Conservation (phyloP, 1,284 basidiomycete genomes). For the Moniliophthora roreri region DNA sequence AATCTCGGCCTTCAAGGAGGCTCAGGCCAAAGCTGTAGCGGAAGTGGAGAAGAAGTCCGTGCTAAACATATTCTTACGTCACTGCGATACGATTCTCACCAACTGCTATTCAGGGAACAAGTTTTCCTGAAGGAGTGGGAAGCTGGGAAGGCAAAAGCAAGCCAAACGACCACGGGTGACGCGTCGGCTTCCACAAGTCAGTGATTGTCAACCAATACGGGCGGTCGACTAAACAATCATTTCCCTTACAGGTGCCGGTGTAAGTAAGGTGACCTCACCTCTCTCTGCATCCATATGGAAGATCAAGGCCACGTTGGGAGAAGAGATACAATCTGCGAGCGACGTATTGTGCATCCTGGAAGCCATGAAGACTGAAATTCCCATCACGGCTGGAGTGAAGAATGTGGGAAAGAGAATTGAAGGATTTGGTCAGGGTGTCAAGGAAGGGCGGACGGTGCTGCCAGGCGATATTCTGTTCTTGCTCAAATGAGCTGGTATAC, state of each 20-base stretch:
- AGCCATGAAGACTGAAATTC: slow-evolving; percentile 75
- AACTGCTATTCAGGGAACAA: neutral
- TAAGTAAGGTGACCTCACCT: slow-evolving; percentile 34
- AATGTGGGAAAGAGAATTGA: slow-evolving; percentile 44
- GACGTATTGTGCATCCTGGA: slow-evolving; percentile 60
- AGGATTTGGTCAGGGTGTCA: slow-evolving; percentile 38
- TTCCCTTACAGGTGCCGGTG: slow-evolving; percentile 6
- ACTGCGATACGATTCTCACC: neutral
- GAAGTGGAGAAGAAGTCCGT: slow-evolving; percentile 41
- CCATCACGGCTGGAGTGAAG: slow-evolving; percentile 42
- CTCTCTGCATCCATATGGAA: slow-evolving; percentile 62
- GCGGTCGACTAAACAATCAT: neutral
- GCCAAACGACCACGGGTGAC: neutral
- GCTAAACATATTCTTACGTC: slow-evolving; percentile 8
- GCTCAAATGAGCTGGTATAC: slow-evolving; percentile 18
- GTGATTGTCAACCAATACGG: slow-evolving; percentile 9
- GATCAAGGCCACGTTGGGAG: slow-evolving; percentile 38
- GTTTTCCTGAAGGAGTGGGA: slow-evolving; percentile 34
- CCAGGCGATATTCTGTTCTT: slow-evolving; percentile 46
- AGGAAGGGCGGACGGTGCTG: slow-evolving; percentile 41
- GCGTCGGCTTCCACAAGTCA: neutral
- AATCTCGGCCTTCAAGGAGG: slow-evolving; percentile 39
- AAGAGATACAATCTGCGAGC: slow-evolving; percentile 42
- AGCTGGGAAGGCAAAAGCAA: slow-evolving; percentile 8
- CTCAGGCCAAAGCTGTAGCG: slow-evolving; percentile 34